Conservation (phyloP, 495 filamentous ascomycete genomes). For the Neohortaea acidophila region DNA sequence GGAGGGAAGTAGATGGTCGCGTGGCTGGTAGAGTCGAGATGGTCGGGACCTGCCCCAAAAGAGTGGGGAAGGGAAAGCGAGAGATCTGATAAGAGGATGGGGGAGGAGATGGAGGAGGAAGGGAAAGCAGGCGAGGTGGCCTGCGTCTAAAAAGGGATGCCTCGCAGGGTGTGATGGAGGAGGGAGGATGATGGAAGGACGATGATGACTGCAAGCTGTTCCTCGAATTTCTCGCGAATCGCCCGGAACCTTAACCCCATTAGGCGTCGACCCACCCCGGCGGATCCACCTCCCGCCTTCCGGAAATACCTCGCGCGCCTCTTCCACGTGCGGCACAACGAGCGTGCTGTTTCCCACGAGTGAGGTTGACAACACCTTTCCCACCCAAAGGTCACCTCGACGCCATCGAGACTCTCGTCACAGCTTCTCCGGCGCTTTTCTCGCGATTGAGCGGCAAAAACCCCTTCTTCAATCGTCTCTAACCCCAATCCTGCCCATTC, state of each 20-base stretch:
- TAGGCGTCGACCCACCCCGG: no score
- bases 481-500: no score
- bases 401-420: no score
- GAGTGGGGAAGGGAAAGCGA: no score
- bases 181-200: background rate
- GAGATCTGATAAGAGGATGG: no score
- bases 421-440: no score
- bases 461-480: no score
- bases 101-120: background rate
- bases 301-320: background rate
- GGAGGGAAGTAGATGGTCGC: background rate
- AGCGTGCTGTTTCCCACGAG: background rate
- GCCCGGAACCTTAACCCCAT: constrained; percentile 1
- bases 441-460: no score
- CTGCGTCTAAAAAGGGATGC: constrained; percentile 1
- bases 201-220: background rate
- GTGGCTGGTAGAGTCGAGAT: background rate
- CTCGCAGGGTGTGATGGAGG: no score
- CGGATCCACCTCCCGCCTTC: no score
- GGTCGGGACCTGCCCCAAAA: no score
- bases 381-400: background rate
- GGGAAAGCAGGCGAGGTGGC: background rate
- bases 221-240: background rate
- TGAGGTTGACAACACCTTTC: background rate
- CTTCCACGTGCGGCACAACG: background rate